Base-by-base conservation (phyloP, 331 rosid genomes). In the Arachis monticola region DNA sequence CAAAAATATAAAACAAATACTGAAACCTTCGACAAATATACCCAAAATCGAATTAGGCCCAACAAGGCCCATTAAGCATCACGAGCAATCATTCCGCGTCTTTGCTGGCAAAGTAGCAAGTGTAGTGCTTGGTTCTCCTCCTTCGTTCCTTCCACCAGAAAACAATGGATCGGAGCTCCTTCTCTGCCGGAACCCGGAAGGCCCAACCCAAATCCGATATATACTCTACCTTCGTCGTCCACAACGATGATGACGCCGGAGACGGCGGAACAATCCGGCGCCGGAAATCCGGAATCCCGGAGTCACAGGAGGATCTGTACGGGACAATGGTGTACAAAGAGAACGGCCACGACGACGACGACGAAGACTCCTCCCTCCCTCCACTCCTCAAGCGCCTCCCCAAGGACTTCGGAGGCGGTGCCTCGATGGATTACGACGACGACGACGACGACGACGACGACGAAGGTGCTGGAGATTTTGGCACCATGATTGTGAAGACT, bases 381-480 rank as follows among this genome's bases (percentile, higher is more conserved):
- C 92, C 99, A 17, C 96, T 94, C 55, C 92, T 94, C 63, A 86
- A 88, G 72, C 96, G 88, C 63, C 96, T 92, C 5, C 99, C 99
- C 14, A 92, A 94, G 83, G 97, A 90, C 82, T 94, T 94, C 83
- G 99, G 97, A 30, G 97, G 97, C 47, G 99, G 98, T 59, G 87
- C 96, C 3, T 32, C 93, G 2, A 75, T 90, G 77, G 97, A 90
- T 73, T 81, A 91, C 84, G 89, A 88, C 62, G 88, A 89, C 47
- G 97, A 82, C 3, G 85, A 78, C 1, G 93, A 83, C 13, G 79
- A 76, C 0, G 79, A 71, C 5, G 85, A 78, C 2, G 93, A 80
- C 22, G 79, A 76, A 1, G 80, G 74, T 30, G 48, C 80, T 14
- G 89, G 88, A 12, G 96, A 90, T 45, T 94, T 90, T 9, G 92